Evolutionary conservation across 192 early-diverging fungal species (phyloP), one percentile per base, ranked within the genome.

Genomic region (Coemansia sp.): DNA sequence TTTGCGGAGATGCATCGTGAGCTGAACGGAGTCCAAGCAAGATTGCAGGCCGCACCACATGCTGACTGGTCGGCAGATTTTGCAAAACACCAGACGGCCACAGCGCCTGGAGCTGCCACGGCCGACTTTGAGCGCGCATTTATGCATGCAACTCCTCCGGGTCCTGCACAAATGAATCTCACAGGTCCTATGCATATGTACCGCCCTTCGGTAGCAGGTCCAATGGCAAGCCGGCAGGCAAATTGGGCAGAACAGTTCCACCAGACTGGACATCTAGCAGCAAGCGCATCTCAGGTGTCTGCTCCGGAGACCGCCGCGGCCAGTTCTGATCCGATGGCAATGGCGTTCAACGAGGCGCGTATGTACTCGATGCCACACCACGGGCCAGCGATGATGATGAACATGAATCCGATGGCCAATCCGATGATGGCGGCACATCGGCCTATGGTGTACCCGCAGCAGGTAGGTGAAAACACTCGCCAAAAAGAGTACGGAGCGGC

Each of bases 51-150:
- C 26, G 26, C 52, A 39, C 72, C 74, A 7, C 71, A 43, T 36
- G 78, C 63, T 62, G 83, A 90, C 73, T 95, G 93, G 93, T 83
- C 88, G 2, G 68, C 81, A 26, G 90, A 92, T 61, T 94, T 92
- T 73, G 83, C 87, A 69, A 69, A 86, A n/a, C 86, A 88, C 18
- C 88, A 86, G 46, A 63, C 63, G 15, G 61, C 69, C 2, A 43
- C 51, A 21, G 52, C 60, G 58, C 61, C 63, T 51, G 65, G 59
- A 62, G 68, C 39, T 15, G 52, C 62, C 36, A 69, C 71, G 51
- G 77, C 82, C 22, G 76, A 77, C 60, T 65, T 86, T 61, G 80
- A 85, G 79, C 67, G 66, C 8, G 76, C 74, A 1, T 71, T 85
- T 63, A 57, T 51, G 12, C 73, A 72, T 21, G 64, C 73, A 19